These are phyloP conservation scores for Parasarocladium wereldwijsianum DNA, from an alignment of 2,329 filamentous ascomycete species.

Conservation along the genomic window DNA sequence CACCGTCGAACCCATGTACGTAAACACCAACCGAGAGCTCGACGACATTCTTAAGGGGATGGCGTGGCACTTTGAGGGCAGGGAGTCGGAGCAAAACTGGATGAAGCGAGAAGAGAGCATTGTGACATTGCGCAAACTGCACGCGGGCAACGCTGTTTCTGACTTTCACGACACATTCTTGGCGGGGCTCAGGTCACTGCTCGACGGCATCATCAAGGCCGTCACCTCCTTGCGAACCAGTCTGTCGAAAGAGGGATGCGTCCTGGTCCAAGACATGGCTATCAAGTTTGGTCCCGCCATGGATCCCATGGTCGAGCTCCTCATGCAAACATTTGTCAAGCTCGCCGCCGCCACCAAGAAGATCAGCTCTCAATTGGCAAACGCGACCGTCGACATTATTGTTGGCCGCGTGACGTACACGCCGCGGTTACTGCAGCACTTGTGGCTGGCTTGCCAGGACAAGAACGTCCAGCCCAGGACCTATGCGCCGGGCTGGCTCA, in stretches of 20 bases:
- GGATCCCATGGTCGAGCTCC: constrained; percentile 78
- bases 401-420: constrained; percentile 70
- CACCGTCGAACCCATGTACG: constrained; percentile 63
- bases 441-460: constrained; percentile 71
- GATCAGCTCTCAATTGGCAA: constrained; percentile 74
- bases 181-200: constrained; percentile 51
- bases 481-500: constrained; percentile 71
- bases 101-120: constrained; percentile 69
- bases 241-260: constrained; percentile 74
- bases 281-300: constrained; percentile 61
- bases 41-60: constrained; percentile 78
- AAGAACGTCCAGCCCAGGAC: constrained; percentile 82
- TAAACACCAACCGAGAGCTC: constrained; percentile 75
- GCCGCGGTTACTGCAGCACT: constrained; percentile 68
- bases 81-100: constrained; percentile 87
- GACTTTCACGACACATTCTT: constrained; percentile 64
- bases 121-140: constrained; percentile 59
- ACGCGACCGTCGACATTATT: constrained; percentile 65
- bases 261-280: constrained; percentile 72
- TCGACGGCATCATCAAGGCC: constrained; percentile 83
- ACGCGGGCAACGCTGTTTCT: constrained; percentile 68
- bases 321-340: constrained; percentile 82
- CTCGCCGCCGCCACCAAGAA: constrained; percentile 84
- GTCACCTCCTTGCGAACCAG: constrained; percentile 76
- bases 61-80: constrained; percentile 69